Conservation (phyloP, 2,329 filamentous ascomycete species). For the Pochonia chlamydosporia region DNA sequence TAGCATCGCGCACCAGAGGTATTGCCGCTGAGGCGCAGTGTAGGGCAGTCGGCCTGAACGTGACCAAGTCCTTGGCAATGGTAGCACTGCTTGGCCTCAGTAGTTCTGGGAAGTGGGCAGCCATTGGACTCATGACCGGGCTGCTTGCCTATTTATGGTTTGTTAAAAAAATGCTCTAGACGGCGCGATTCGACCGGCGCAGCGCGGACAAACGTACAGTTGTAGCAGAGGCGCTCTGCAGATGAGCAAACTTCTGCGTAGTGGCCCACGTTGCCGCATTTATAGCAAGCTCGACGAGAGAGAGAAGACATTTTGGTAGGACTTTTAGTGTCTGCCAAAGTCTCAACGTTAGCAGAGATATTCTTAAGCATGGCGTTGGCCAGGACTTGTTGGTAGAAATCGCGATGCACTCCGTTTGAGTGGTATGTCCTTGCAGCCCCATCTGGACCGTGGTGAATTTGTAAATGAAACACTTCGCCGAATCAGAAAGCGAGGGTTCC, state of each 20-base stretch:
- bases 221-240: constrained; percentile 97
- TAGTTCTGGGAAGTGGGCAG: constrained; percentile 93
- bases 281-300: constrained; percentile 79
- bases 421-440: no score
- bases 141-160: constrained; percentile 60
- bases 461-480: no score
- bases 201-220: constrained; percentile 60
- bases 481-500: no score
- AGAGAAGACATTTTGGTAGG: constrained; percentile 63
- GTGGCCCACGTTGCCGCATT: constrained; percentile 77
- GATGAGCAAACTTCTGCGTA: constrained; percentile 91
- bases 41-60: constrained; percentile 98
- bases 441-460: no score
- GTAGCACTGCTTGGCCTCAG: constrained; percentile 99
- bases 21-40: constrained; percentile 81
- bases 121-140: constrained; percentile 95
- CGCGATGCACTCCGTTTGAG: background rate
- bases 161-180: background rate
- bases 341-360: background rate
- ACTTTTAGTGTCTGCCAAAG: background rate
- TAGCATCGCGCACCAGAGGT: constrained; percentile 87
- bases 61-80: constrained; percentile 98
- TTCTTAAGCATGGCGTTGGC: background rate
- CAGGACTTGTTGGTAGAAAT: background rate
- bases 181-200: no score